Evolutionary conservation across 257 asterid species (phyloP).

Genomic region (Lantana camara): DNA sequence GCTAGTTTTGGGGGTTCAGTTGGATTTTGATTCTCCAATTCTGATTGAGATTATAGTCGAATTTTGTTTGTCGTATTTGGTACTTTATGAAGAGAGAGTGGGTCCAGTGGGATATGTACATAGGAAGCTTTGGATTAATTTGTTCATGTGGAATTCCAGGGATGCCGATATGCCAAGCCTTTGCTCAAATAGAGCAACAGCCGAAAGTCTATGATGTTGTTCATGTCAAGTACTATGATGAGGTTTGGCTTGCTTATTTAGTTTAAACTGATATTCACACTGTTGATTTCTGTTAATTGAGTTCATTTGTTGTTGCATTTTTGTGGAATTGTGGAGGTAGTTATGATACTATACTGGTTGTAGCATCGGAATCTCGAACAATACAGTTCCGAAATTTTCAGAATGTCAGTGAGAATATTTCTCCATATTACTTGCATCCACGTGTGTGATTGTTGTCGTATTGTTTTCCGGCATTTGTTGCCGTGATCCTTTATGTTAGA

Average conservation of each 20-base stretch:
- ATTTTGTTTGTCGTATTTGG: neutral
- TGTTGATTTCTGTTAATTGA: neutral
- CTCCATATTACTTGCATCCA: neutral
- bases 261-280: neutral
- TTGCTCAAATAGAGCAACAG: constrained; percentile 80
- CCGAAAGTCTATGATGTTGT: constrained; percentile 74
- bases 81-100: too few species aligned
- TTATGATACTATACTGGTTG: neutral
- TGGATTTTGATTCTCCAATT: neutral
- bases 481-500: neutral
- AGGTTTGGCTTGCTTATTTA: constrained; percentile 47
- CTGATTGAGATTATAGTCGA: neutral
- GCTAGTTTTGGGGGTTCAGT: neutral
- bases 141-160: constrained; percentile 44
- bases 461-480: neutral
- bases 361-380: neutral
- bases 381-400: neutral
- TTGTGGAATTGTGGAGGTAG: neutral
- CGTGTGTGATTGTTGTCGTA: neutral
- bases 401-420: neutral
- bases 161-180: constrained; percentile 83
- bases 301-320: constrained; percentile 3
- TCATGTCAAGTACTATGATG: constrained; percentile 76
- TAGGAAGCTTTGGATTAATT: neutral
- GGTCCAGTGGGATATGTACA: neutral